Evolutionary conservation across 495 filamentous ascomycete genomes (phyloP), one percentile per base, ranked within the genome.

Genomic region (Aspergillus mulundensis): DNA sequence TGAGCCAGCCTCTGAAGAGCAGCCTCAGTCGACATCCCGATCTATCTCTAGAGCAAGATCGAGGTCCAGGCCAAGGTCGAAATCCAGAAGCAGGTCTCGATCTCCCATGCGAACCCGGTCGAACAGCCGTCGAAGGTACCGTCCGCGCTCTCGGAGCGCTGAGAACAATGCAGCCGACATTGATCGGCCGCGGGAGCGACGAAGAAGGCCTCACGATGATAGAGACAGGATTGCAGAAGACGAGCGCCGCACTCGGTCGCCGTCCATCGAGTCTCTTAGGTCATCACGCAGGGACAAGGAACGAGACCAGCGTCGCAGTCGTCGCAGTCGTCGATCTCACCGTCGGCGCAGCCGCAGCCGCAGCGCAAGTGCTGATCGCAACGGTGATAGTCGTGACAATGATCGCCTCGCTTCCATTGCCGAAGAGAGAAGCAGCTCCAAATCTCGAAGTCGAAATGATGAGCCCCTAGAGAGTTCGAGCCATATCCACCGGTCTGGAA

Each of bases 101-200:
- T 73, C 73, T 15, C 69, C 62, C 8, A 65, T 73, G 42, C 68
- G 60, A 50, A 66, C 84, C 32, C 80, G 79, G 59, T 79, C 81
- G 14, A 75, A 82, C 21, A 71, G 70, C 38, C 78, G 73, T 57
- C 79, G 78, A 46, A 71, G 70, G 40, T 77, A 83, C 66, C 82
- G 81, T n/a, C 77, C 84, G 59, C 82, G 78, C 12, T 86, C 84
- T 4, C 63, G 71, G 7, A 83, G 77, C 23, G 61, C 65, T 0
- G 71, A 77, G 12, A 72, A 72, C 25, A 74, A 72, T 15, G 77
- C 77, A 23, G 78, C 81, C 24, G 80, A 76, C 15, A 59, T 62
- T 28, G 77, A 84, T 28, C 66, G 69, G 44, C 63, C 71, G 30
- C 72, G 72, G 12, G 80, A 81, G 30, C 70, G 71, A 50, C 70